phyloP scores from a whole-genome alignment of 257 asterid species.

The Schizonepeta tenuifolia region DNA sequence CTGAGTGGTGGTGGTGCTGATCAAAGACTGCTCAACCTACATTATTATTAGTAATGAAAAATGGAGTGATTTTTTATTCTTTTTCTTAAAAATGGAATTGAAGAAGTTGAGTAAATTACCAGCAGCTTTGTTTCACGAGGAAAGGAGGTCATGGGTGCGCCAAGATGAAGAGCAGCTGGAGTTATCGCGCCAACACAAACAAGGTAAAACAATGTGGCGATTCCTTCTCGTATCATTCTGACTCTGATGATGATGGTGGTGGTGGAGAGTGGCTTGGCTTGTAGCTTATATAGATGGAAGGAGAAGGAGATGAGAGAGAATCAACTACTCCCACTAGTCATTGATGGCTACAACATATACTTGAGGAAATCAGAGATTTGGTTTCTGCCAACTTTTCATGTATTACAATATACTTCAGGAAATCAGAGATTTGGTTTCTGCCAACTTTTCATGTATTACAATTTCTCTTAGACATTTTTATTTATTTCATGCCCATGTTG shows the following conservation, averaged over 20 bases:
- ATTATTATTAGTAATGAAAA: neutral
- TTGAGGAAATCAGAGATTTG: neutral
- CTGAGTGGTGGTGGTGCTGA: neutral
- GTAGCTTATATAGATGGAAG: conserved; percentile 26
- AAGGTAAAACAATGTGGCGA: neutral
- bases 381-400: neutral
- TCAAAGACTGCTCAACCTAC: conserved; percentile 9
- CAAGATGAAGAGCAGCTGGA: neutral
- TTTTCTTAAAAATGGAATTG: too few species aligned
- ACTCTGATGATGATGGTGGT: neutral
- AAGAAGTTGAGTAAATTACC: conserved; percentile 9
- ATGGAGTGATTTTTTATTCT: neutral
- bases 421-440: neutral
- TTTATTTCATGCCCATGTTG: neutral
- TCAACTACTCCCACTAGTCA: conserved; percentile 25
- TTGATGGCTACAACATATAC: neutral
- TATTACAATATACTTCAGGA: neutral
- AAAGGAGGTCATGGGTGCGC: conserved; percentile 14
- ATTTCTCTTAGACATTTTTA: neutral
- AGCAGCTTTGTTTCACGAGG: conserved; percentile 26
- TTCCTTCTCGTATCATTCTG: conserved; percentile 21
- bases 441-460: neutral
- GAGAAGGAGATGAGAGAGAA: neutral
- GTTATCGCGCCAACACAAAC: neutral
- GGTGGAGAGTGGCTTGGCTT: neutral